A percentile compares a stretch with the other conserved stretches of the same genome.
These are phyloP conservation scores for Forsythia suspensa DNA, from an alignment of 257 asterid genomes.

Conservation along the genomic window DNA sequence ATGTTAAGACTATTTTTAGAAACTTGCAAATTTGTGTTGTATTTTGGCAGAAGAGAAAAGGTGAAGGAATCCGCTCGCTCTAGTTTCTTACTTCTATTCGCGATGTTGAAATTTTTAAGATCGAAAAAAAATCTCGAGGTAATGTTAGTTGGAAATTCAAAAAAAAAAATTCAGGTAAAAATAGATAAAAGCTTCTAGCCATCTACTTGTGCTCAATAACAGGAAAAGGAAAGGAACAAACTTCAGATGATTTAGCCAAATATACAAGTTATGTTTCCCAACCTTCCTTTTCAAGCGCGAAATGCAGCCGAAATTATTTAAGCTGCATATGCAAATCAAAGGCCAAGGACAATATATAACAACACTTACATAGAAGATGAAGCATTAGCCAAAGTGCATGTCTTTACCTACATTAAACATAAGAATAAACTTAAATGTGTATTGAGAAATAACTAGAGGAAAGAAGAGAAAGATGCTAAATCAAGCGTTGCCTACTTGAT, in stretches of 20 bases:
- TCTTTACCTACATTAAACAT: conserved; percentile 16
- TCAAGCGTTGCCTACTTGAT: conserved; percentile 24
- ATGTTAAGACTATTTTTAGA: neutral
- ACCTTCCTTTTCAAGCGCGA: neutral
- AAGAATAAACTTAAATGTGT: conserved; percentile 10
- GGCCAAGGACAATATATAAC: neutral
- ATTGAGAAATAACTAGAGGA: neutral
- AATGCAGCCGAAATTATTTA: neutral
- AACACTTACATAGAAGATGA: conserved; percentile 20
- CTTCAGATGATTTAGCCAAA: neutral
- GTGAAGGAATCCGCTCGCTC: neutral
- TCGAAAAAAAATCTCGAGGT: neutral
- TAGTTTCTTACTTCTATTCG: conserved; percentile 4
- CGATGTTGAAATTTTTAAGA: neutral
- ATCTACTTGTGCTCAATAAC: neutral
- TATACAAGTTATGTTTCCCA: neutral
- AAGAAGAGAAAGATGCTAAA: conserved; percentile 4
- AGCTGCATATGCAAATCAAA: neutral
- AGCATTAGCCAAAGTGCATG: neutral
- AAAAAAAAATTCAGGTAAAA: neutral
- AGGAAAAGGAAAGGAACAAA: neutral
- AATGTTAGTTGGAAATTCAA: neutral
- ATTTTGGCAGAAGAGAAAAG: neutral
- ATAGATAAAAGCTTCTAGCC: neutral
- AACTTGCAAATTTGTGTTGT: neutral